Base-by-base conservation (phyloP, 78 protist species). In the Acrasis kona region DNA sequence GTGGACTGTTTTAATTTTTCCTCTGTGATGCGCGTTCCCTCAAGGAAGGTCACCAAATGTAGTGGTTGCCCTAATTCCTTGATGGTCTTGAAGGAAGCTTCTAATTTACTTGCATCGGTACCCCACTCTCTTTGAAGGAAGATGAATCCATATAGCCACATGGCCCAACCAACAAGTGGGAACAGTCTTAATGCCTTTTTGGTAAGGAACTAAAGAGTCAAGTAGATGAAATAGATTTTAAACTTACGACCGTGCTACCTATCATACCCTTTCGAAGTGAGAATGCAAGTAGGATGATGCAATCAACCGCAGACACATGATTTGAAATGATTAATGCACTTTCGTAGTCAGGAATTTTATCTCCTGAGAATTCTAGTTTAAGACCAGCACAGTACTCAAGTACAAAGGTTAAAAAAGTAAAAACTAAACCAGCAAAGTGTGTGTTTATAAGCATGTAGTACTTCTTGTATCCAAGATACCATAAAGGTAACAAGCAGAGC, bases 11-110 rank as follows among this genome's bases (percentile, higher is more conserved):
- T 76, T n/a, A 76, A 12, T 30, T 76, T 76, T 5, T 58, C 5
- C n/a, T 9, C 7, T 27, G 78, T 27, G n/a, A 31, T 10, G 7
- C 80, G 67, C 3, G 80, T 76, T 34, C 80, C 80, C 42, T 76
- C 80, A 19, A 70, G 80, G 42, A 65, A 65, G 37, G 58, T 64
- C 7, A 9, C 7, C 30, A 76, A 7, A 67, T 39, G 42, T 5
- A 72, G 19, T 3, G 80, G 80, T 28, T 65, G 7, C 29, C 39
- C 10, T n/a, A n/a, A 19, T 50, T 19, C 19, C 19, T 19, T 50
- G 19, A 50, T 50, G 19, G 19, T 19, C 19, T 50, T 50, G 19
- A 50, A 50, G 19, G 61, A n/a, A n/a, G 19, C 61, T 50, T 50
- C 61, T n/a, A 50, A n/a, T 50, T 19, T 50, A n/a, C 19, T 19